These are phyloP conservation scores for Calvatia gigantea DNA, from an alignment of 768 basidiomycete genomes.

Conservation along the genomic window DNA sequence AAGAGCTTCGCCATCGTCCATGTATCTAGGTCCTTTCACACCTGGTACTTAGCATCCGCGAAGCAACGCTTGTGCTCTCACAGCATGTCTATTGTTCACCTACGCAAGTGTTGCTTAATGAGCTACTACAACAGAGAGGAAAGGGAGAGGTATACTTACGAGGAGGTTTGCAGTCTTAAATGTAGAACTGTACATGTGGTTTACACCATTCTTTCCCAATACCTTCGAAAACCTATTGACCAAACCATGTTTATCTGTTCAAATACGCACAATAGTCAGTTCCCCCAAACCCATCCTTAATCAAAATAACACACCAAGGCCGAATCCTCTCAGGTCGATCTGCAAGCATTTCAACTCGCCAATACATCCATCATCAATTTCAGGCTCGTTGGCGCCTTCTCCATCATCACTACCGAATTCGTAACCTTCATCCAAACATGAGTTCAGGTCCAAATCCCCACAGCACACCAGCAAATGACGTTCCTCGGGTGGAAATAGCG, in stretches of 20 bases:
- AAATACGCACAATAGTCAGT: not conserved
- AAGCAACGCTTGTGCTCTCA: constrained; percentile 54
- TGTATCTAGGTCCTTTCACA: too few species aligned
- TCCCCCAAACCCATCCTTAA: not conserved
- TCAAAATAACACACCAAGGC: constrained; percentile 43
- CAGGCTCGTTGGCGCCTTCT: constrained; percentile 34
- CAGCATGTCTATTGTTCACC: constrained; percentile 57
- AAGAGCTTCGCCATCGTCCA: too few species aligned
- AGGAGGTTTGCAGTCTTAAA: constrained; percentile 79
- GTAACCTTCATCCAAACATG: constrained; percentile 33
- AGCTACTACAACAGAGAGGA: not conserved
- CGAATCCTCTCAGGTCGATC: constrained; percentile 70
- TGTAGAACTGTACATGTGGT: constrained; percentile 85
- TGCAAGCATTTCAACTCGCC: constrained; percentile 64
- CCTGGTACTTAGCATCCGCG: constrained; percentile 49
- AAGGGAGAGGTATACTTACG: constrained; percentile 32
- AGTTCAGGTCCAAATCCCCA: constrained; percentile 59
- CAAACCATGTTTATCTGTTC: constrained; percentile 69
- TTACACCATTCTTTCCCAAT: constrained; percentile 68
- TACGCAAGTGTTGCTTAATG: constrained; percentile 19
- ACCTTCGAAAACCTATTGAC: constrained; percentile 75
- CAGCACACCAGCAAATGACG: constrained; percentile 74
- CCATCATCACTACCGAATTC: constrained; percentile 9
- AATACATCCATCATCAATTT: constrained; percentile 28
- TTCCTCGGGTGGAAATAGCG: constrained; percentile 67